These are phyloP conservation scores for Striga asiatica DNA, from an alignment of 257 asterid species.

Conservation along the genomic window DNA sequence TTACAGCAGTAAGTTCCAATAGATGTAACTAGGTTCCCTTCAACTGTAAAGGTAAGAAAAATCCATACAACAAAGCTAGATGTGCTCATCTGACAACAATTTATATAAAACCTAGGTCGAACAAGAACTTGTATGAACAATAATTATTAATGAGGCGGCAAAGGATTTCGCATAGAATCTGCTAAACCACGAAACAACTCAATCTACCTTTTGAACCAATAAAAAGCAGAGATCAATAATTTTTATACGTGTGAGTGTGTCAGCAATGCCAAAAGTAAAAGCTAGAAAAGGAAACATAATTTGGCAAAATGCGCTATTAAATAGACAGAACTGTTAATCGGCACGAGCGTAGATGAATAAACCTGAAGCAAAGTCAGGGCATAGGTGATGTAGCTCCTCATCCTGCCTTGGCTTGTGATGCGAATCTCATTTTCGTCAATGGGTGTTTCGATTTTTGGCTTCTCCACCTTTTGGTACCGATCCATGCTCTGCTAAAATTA, in stretches of 20 bases:
- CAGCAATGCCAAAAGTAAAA: not conserved
- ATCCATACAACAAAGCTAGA: too few species aligned
- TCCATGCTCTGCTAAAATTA: conserved; percentile 29
- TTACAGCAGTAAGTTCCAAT: too few species aligned
- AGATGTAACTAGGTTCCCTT: too few species aligned
- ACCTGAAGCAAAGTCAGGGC: conserved; percentile 48
- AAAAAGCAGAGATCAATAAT: not conserved
- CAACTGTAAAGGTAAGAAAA: too few species aligned
- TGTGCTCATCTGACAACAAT: too few species aligned
- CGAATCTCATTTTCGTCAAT: conserved; percentile 48
- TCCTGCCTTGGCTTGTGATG: conserved; percentile 48
- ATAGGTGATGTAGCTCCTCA: conserved; percentile 46
- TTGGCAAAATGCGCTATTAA: not conserved
- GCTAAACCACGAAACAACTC: not conserved
- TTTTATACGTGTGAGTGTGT: not conserved
- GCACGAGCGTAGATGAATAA: conserved; percentile 4
- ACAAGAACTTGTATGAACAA: too few species aligned
- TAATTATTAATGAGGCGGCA: too few species aligned
- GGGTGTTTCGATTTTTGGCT: conserved; percentile 33
- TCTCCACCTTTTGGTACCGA: conserved; percentile 56
- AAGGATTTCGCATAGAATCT: too few species aligned
- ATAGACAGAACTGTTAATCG: too few species aligned
- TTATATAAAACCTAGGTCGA: too few species aligned
- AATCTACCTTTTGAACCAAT: too few species aligned
- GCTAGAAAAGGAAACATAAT: too few species aligned